Conservation (phyloP, 2,329 filamentous ascomycete species). For the Graphilbum fragrans region DNA sequence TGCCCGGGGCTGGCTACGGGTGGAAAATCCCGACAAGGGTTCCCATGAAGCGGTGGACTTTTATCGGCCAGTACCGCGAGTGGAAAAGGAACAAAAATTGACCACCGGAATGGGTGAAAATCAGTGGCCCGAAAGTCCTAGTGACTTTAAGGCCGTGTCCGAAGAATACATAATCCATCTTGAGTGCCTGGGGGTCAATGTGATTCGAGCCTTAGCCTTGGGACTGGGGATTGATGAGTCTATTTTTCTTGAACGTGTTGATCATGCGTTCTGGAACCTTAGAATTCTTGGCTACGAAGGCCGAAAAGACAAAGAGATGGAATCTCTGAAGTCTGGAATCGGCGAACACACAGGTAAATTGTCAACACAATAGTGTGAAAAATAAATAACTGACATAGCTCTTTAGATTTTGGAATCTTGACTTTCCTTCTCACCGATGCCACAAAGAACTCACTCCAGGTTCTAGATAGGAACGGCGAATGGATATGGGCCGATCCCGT, state of each 20-base stretch:
- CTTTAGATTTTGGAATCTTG: conserved; percentile 3
- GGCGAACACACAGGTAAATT: conserved; percentile 3
- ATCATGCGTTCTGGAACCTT: conserved; percentile 5
- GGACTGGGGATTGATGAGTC: conserved; percentile 1
- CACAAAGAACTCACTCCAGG: conserved; percentile 17
- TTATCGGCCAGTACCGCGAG: neutral
- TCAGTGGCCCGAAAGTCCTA: conserved; percentile 2
- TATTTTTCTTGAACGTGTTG: conserved; percentile 3
- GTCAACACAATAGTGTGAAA: no score
- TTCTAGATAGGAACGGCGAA: conserved; percentile 27
- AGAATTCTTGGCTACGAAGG: conserved; percentile 5
- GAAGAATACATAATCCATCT: conserved; percentile 1
- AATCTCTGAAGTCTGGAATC: neutral
- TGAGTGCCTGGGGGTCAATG: conserved; percentile 1
- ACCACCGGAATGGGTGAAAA: conserved; percentile 3
- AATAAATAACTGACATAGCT: no score
- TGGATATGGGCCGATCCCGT: conserved; percentile 30
- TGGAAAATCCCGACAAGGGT: conserved; percentile 1
- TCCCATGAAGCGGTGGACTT: conserved; percentile 4
- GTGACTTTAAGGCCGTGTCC: neutral
- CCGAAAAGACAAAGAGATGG: neutral
- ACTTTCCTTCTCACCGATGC: conserved; percentile 3
- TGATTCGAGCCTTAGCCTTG: neutral
- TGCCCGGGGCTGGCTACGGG: conserved; percentile 4
- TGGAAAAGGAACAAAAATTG: neutral